Conservation (phyloP, 2,329 filamentous ascomycete genomes). For the Ceratocystis lukuohia region DNA sequence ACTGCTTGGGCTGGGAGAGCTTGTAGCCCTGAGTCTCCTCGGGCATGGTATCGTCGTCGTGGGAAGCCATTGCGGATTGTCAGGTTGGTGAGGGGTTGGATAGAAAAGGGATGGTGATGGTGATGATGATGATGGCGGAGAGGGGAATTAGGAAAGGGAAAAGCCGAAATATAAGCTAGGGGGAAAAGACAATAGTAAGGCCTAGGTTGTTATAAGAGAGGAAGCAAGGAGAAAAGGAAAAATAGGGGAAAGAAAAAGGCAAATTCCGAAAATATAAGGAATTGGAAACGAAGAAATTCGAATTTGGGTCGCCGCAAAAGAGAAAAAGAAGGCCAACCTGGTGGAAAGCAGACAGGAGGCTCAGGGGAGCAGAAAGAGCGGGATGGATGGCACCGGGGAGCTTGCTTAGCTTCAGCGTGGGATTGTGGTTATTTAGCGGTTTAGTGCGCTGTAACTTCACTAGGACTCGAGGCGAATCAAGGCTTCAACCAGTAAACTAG, state of each 20-base stretch:
- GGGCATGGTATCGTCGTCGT: constrained; percentile 68
- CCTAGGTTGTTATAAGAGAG: background rate
- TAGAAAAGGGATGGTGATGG: background rate
- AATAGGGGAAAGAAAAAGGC: constrained; percentile 6
- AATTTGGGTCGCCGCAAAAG: background rate
- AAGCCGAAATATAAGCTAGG: background rate
- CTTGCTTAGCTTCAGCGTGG: background rate
- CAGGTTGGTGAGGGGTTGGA: background rate
- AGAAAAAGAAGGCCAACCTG: constrained; percentile 12
- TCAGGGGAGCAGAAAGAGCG: constrained; percentile 10
- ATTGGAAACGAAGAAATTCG: constrained; percentile 7
- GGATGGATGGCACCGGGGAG: constrained; percentile 5
- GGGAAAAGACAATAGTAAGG: background rate
- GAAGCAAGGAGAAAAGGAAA: background rate
- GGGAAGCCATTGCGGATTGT: constrained; percentile 43
- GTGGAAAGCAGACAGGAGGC: background rate
- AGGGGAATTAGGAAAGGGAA: background rate
- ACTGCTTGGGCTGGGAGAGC: constrained; percentile 93
- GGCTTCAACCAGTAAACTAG: too few relatives aligned
- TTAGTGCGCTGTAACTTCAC: too few relatives aligned
- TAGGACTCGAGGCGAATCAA: too few relatives aligned
- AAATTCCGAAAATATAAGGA: constrained; percentile 5
- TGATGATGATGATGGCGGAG: background rate
- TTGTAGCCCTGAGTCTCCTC: constrained; percentile 93
- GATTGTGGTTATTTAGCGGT: too few relatives aligned